Percentiles rank a stretch among this genome's conserved stretches.
Conservation (phyloP, 305 asterid species). For the Fraxinus sp. region DNA sequence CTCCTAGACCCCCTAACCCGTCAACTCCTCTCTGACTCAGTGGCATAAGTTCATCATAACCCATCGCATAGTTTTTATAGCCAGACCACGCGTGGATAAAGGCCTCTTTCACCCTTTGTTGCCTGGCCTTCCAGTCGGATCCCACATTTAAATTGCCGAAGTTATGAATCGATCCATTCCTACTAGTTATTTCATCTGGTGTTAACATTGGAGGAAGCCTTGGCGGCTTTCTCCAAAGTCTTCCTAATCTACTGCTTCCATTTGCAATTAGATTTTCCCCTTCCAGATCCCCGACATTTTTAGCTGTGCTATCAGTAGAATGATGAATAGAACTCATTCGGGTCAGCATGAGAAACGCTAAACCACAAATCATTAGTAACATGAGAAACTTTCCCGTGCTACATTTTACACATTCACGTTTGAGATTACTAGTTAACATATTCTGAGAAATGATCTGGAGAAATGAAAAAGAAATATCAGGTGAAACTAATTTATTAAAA, state of each 20-base stretch:
- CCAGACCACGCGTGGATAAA: conserved; percentile 97
- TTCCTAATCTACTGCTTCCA: conserved; percentile 51
- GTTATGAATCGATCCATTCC: conserved; percentile 43
- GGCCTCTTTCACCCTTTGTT: conserved; percentile 72
- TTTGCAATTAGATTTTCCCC: conserved; percentile 43
- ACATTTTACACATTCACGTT: conserved; percentile 56
- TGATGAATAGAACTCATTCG: conserved; percentile 42
- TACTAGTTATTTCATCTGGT: conserved; percentile 70
- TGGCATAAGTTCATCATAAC: conserved; percentile 96
- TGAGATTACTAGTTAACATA: conserved; percentile 42
- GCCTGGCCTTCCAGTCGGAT: conserved; percentile 64
- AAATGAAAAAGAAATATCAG: conserved; percentile 10
- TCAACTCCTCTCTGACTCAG: conserved; percentile 72
- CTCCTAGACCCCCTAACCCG: conserved; percentile 95
- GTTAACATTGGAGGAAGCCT: conserved; percentile 84
- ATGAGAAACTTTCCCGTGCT: conserved; percentile 87
- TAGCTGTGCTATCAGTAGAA: conserved; percentile 36
- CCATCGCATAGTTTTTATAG: conserved; percentile 71
- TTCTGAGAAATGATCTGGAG: conserved; percentile 71
- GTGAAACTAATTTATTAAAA: conserved; percentile 17
- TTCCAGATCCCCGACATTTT: conserved; percentile 44
- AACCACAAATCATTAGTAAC: conserved; percentile 68
- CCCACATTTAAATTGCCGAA: conserved; percentile 33
- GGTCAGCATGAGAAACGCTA: conserved; percentile 59
- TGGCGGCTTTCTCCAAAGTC: conserved; percentile 77